Evolutionary conservation across 2,329 filamentous ascomycete species (phyloP).

Genomic region (Beauveria varroae): DNA sequence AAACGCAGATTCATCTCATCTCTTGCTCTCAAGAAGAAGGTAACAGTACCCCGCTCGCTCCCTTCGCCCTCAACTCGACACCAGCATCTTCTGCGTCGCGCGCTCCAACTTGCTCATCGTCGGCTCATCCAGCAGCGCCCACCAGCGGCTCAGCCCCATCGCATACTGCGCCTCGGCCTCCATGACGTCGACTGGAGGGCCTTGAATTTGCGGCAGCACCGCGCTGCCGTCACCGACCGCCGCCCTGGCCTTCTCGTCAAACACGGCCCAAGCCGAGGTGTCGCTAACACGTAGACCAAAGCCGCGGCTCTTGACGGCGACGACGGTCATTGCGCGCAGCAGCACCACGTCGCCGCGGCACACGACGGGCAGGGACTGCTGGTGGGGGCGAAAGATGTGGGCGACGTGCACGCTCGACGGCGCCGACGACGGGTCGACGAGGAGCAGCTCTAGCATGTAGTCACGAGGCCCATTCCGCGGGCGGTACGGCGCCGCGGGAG

Average conservation of each 20-base stretch:
- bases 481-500: slow-evolving; percentile 42
- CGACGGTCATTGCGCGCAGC: slow-evolving; percentile 48
- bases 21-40: neutral
- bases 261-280: slow-evolving; percentile 55
- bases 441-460: slow-evolving; percentile 50
- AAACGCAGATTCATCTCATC: neutral
- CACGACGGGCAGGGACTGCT: slow-evolving; percentile 47
- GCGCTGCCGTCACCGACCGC: slow-evolving; percentile 22
- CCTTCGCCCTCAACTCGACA: neutral
- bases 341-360: slow-evolving; percentile 51
- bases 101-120: slow-evolving; percentile 40
- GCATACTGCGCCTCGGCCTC: slow-evolving; percentile 43
- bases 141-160: slow-evolving; percentile 41
- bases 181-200: slow-evolving; percentile 51
- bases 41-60: neutral
- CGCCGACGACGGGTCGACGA: slow-evolving; percentile 49
- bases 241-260: slow-evolving; percentile 30
- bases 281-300: slow-evolving; percentile 50
- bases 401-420: slow-evolving; percentile 45
- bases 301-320: slow-evolving; percentile 44
- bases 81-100: slow-evolving; percentile 21
- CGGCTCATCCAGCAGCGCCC: slow-evolving; percentile 37
- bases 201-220: slow-evolving; percentile 45
- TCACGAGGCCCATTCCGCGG: slow-evolving; percentile 52
- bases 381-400: slow-evolving; percentile 51